A percentile compares a stretch with the other conserved stretches of the same genome.
These are phyloP conservation scores for Mycena citricolor DNA, from an alignment of 1,284 basidiomycete genomes.

Conservation along the genomic window DNA sequence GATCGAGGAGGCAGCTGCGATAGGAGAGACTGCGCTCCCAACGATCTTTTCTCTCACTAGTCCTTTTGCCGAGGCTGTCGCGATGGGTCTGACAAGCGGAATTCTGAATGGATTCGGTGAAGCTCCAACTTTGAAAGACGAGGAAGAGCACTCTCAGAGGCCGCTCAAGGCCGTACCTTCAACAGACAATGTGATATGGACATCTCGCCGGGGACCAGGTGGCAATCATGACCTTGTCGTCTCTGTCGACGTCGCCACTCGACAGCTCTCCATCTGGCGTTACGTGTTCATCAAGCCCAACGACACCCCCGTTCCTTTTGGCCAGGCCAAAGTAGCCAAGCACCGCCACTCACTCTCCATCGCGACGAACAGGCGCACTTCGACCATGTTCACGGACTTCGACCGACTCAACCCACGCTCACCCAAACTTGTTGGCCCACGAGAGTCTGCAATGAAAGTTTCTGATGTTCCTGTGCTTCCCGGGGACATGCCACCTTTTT, in stretches of 20 bases:
- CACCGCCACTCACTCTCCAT: conserved; percentile 24
- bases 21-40: conserved; percentile 64
- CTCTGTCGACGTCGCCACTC: conserved; percentile 54
- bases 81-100: conserved; percentile 61
- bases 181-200: conserved; percentile 63
- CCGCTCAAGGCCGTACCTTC: conserved; percentile 54
- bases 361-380: conserved; percentile 21
- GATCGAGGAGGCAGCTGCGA: conserved; percentile 61
- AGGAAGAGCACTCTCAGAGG: conserved; percentile 50
- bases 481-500: conserved; percentile 38
- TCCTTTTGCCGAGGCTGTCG: conserved; percentile 72
- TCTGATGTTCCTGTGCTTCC: conserved; percentile 35
- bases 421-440: conserved; percentile 33
- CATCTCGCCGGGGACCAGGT: conserved; percentile 46
- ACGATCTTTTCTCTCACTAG: conserved; percentile 77
- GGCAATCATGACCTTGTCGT: conserved; percentile 42
- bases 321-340: conserved; percentile 13
- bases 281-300: conserved; percentile 65
- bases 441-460: conserved; percentile 28
- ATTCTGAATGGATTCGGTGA: conserved; percentile 49
- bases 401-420: conserved; percentile 38
- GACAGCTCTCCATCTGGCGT: conserved; percentile 64
- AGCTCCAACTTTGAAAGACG: conserved; percentile 47
- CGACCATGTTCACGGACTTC: conserved; percentile 19
- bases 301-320: conserved; percentile 41